These are phyloP conservation scores for Pichia membranifaciens DNA, from an alignment of 805 yeast species.

Conservation along the genomic window DNA sequence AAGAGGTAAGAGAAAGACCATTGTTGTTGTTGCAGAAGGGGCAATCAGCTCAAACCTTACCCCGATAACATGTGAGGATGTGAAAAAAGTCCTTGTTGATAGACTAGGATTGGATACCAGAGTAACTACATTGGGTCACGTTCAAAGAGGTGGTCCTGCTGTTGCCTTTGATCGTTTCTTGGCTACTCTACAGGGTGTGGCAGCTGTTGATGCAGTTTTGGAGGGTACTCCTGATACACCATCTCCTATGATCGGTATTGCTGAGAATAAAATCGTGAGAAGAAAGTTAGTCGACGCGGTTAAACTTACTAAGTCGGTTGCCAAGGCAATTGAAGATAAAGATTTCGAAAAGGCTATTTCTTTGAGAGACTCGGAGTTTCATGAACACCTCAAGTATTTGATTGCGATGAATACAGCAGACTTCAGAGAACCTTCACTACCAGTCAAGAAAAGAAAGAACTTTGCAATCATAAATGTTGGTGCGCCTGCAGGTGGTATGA, in stretches of 20 bases:
- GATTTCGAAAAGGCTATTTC: conserved; percentile 67
- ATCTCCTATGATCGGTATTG: conserved; percentile 71
- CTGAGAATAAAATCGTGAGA: conserved; percentile 64
- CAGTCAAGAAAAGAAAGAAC: conserved; percentile 47
- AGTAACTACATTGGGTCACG: conserved; percentile 73
- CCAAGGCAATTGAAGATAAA: conserved; percentile 57
- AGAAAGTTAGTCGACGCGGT: conserved; percentile 71
- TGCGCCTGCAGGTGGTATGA: conserved; percentile 76
- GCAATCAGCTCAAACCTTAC: conserved; percentile 65
- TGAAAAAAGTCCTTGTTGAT: conserved; percentile 56
- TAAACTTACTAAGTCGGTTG: conserved; percentile 62
- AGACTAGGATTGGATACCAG: conserved; percentile 67
- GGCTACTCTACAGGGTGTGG: conserved; percentile 78
- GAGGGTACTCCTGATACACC: conserved; percentile 66
- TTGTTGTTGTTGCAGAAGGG: conserved; percentile 80
- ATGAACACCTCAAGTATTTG: conserved; percentile 57
- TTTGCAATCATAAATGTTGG: conserved; percentile 73
- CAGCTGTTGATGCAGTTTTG: conserved; percentile 70
- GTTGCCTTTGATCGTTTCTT: conserved; percentile 67
- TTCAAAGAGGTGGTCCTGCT: conserved; percentile 80
- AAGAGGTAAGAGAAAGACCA: conserved; percentile 72
- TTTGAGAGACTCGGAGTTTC: conserved; percentile 65
- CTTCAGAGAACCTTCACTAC: conserved; percentile 56
- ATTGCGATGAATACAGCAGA: conserved; percentile 63
- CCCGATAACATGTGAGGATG: conserved; percentile 62